These are phyloP conservation scores for Clonostachys rhizophaga DNA, from an alignment of 2,329 filamentous ascomycete species.

Conservation along the genomic window DNA sequence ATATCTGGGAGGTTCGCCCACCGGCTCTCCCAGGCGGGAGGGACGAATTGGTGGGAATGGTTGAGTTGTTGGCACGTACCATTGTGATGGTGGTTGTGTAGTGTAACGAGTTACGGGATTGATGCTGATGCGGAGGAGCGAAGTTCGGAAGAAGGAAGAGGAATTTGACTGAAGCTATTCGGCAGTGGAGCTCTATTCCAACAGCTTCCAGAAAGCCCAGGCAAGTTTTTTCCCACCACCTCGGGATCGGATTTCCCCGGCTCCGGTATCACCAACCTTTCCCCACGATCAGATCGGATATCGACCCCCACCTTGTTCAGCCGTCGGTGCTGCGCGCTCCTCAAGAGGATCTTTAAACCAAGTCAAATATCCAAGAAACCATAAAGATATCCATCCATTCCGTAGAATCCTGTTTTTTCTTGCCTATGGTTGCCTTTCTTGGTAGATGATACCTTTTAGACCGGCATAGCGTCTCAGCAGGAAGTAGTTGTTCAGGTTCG, in stretches of 20 bases:
- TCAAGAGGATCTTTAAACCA: too few relatives aligned
- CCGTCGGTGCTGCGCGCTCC: too few relatives aligned
- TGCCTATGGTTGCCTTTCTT: too few relatives aligned
- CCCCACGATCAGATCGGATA: too few relatives aligned
- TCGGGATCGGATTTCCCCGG: slow-evolving; percentile 2
- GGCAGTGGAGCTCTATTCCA: slow-evolving; percentile 7
- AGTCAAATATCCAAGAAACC: too few relatives aligned
- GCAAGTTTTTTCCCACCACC: background rate
- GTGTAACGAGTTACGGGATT: slow-evolving; percentile 4
- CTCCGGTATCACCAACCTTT: background rate
- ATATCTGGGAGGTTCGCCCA: background rate
- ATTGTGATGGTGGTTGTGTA: slow-evolving; percentile 8
- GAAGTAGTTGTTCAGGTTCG: too few relatives aligned
- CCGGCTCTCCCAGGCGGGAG: background rate
- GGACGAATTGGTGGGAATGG: background rate
- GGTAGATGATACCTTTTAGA: too few relatives aligned
- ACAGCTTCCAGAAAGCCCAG: slow-evolving; percentile 9
- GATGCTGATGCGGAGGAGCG: slow-evolving; percentile 1
- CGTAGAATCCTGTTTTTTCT: too few relatives aligned
- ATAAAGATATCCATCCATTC: too few relatives aligned
- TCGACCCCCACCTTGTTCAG: too few relatives aligned
- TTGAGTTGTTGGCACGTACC: slow-evolving; percentile 3
- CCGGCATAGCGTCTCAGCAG: too few relatives aligned
- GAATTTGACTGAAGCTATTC: slow-evolving; percentile 1
- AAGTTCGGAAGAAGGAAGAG: slow-evolving; percentile 1